Evolutionary conservation across 2,329 filamentous ascomycete genomes (phyloP).

Genomic region (Fusarium sp.): DNA sequence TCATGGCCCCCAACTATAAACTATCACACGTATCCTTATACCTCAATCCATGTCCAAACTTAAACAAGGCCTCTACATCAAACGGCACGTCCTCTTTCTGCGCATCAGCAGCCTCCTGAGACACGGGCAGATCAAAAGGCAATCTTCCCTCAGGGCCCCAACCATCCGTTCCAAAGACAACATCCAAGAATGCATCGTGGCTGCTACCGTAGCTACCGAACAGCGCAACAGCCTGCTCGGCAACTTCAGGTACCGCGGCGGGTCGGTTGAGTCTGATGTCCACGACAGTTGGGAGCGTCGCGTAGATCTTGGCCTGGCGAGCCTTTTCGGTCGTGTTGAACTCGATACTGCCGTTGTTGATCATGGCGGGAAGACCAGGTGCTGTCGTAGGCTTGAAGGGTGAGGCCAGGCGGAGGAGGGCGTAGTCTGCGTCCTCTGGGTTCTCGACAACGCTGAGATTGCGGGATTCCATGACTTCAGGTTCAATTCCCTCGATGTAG

Average conservation of each 20-base stretch:
- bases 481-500: constrained; percentile 35
- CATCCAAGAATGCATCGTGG: constrained; percentile 54
- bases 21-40: constrained; percentile 44
- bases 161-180: constrained; percentile 50
- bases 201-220: constrained; percentile 53
- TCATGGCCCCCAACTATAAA: background rate
- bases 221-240: constrained; percentile 50
- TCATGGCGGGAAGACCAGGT: constrained; percentile 48
- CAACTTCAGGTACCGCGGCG: constrained; percentile 53
- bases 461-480: constrained; percentile 26
- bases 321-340: constrained; percentile 46
- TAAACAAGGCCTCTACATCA: constrained; percentile 43
- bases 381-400: constrained; percentile 49
- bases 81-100: constrained; percentile 42
- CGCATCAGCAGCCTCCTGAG: constrained; percentile 52
- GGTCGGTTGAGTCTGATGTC: constrained; percentile 56
- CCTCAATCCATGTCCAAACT: constrained; percentile 44
- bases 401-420: constrained; percentile 51
- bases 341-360: constrained; percentile 53
- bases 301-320: constrained; percentile 47
- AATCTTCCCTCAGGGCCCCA: constrained; percentile 48
- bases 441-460: constrained; percentile 47
- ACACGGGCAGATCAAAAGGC: constrained; percentile 55
- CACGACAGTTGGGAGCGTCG: constrained; percentile 52
- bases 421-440: constrained; percentile 52